Evolutionary conservation across 1,284 basidiomycete genomes (phyloP), one percentile per base, ranked within the genome.

Genomic region (Pseudozyma pruni): DNA sequence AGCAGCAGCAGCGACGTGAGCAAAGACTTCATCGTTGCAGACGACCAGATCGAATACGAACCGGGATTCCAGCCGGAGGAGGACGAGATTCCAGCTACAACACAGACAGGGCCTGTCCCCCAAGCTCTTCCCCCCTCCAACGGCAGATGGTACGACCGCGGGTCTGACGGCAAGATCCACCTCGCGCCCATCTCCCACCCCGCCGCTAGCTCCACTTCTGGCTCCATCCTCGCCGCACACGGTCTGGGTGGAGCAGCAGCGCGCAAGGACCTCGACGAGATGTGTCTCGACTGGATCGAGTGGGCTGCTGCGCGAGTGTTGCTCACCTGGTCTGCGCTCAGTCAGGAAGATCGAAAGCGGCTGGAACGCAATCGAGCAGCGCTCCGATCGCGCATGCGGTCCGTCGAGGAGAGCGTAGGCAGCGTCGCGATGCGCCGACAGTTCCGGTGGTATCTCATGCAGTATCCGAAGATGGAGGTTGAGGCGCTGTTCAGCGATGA

Each of bases 371-470:
- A 34, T 4, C 52, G 69, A 1, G 57, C 54, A 0, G 58, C 63
- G n/a, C 46, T 72, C 7, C 53, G 50, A 27, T 44, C 42, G 10
- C 38, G 51, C 11, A 51, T 67, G 39, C 31, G 51, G 9, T 61
- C 57, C 17, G 47, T 40, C 14, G 69, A 72, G 31, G 69, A 72
- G 33, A 54, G 50, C 8, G 64, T 75, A 1, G 46, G 51, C 8
- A 64, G 60, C 19, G 55, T 53, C 8, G 33, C 50, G 8, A 69
- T 66, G 64, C 52, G 73, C 6, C 25, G 73, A 2, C 70, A 75
- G 39, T 75, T 75, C 48, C 53, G 54, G 23, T 75, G 73, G 73
- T 75, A 75, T 31, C 51, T 75, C 4, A 49, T 34, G 7, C 41
- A 56, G 35, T 73, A 70, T 33, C 73, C 73, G 2, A 59, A 57